Conservation (phyloP, 768 basidiomycete genomes). For the Podaxis sp. region DNA sequence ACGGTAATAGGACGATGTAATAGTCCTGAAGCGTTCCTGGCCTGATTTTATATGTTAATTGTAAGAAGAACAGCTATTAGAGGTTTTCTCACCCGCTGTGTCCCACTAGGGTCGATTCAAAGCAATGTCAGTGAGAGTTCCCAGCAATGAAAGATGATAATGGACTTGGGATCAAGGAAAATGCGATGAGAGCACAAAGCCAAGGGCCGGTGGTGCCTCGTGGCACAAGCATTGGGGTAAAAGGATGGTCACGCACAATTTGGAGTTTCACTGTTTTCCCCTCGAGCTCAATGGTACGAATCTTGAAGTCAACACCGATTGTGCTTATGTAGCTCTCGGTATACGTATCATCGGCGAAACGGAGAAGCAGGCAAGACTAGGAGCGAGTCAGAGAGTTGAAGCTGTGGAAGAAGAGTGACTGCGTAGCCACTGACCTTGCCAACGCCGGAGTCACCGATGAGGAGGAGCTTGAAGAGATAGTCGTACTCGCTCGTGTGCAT, state of each 20-base stretch:
- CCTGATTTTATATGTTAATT: conserved; percentile 42
- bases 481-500: conserved; percentile 96
- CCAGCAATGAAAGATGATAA: neutral
- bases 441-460: conserved; percentile 95
- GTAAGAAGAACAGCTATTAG: conserved; percentile 6
- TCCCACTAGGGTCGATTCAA: conserved; percentile 72
- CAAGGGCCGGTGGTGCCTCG: neutral
- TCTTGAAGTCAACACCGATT: conserved; percentile 99
- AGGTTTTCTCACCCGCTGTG: conserved; percentile 70
- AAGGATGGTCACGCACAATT: conserved; percentile 67
- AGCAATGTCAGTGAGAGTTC: neutral
- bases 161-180: neutral
- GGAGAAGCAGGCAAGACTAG: conserved; percentile 88
- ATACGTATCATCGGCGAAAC: conserved; percentile 96
- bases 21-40: conserved; percentile 98
- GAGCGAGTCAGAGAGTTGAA: conserved; percentile 24
- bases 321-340: conserved; percentile 97
- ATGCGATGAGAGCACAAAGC: neutral
- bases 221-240: conserved; percentile 6
- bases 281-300: conserved; percentile 97
- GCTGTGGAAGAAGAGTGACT: conserved; percentile 26
- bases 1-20: conserved; percentile 99
- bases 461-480: conserved; percentile 93
- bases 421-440: conserved; percentile 64
- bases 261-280: conserved; percentile 98